Conservation (phyloP, 768 basidiomycete genomes). For the Suillus fuscotomentosus region DNA sequence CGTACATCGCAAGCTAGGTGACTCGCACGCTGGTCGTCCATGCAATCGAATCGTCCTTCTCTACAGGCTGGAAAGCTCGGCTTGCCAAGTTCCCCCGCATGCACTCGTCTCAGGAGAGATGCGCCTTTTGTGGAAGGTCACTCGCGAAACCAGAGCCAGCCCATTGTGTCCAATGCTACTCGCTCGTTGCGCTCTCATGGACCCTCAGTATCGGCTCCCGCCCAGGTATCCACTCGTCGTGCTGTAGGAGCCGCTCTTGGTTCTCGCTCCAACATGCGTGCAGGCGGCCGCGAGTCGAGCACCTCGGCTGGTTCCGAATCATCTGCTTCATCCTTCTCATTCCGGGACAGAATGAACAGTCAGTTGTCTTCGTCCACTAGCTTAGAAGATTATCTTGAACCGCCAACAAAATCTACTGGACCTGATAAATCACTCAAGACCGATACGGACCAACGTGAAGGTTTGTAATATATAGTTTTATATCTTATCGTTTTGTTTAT, state of each 20-base stretch:
- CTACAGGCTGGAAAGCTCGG: conserved; percentile 2
- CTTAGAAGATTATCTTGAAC: conserved; percentile 37
- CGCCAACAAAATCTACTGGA: not conserved
- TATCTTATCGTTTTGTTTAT: not conserved
- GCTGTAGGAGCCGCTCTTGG: not conserved
- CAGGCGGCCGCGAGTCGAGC: not conserved
- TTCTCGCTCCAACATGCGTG: not conserved
- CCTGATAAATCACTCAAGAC: not conserved
- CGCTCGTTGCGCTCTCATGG: conserved; percentile 25
- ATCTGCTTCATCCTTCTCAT: conserved; percentile 30
- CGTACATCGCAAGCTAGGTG: not conserved
- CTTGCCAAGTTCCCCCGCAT: conserved; percentile 18
- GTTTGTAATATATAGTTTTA: not conserved
- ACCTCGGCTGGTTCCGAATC: conserved; percentile 22
- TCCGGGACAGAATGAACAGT: conserved; percentile 38
- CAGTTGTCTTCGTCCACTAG: conserved; percentile 43
- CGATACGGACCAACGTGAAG: not conserved
- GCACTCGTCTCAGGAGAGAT: conserved; percentile 3
- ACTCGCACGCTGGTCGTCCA: not conserved
- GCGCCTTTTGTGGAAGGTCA: conserved; percentile 3
- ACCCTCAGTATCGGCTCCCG: conserved; percentile 15
- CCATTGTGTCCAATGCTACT: not conserved
- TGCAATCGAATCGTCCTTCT: conserved; percentile 7
- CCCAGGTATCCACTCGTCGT: conserved; percentile 3
- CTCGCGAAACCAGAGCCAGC: conserved; percentile 2